Evolutionary conservation across 164 flowering plant genomes (phyloP).

Genomic region (Cinnamomum micranthum): DNA sequence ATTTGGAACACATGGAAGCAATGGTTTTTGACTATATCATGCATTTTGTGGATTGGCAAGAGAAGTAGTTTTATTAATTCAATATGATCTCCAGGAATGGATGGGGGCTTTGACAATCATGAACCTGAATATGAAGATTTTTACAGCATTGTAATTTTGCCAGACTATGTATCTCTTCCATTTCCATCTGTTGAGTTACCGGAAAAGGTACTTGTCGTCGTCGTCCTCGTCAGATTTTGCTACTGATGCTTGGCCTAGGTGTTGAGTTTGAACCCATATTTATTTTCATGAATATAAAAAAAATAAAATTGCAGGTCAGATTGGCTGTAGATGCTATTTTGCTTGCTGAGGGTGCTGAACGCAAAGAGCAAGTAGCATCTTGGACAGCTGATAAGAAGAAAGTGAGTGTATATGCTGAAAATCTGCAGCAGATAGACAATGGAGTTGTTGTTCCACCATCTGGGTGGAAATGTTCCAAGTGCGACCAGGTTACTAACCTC

Average conservation of each 20-base stretch:
- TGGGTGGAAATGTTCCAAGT: conserved; percentile 92
- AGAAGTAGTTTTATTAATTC: not conserved
- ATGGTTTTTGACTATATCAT: not conserved
- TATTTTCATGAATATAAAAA: no score
- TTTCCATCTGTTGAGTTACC: conserved; percentile 95
- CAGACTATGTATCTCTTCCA: conserved; percentile 65
- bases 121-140: conserved; percentile 78
- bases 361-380: conserved; percentile 77
- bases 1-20: no score
- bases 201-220: conserved; percentile 57
- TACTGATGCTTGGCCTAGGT: not conserved
- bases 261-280: not conserved
- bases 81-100: conserved; percentile 55
- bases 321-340: conserved; percentile 85
- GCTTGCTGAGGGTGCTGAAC: conserved; percentile 77
- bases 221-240: not conserved
- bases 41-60: not conserved
- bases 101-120: conserved; percentile 89
- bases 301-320: conserved; percentile 65
- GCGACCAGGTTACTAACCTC: conserved; percentile 90
- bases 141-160: conserved; percentile 64
- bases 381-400: conserved; percentile 89
- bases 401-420: conserved; percentile 63
- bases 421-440: conserved; percentile 65
- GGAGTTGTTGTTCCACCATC: conserved; percentile 77